Evolutionary conservation across 345 rosid genomes (phyloP).

Genomic region (Hypericum perforatum): DNA sequence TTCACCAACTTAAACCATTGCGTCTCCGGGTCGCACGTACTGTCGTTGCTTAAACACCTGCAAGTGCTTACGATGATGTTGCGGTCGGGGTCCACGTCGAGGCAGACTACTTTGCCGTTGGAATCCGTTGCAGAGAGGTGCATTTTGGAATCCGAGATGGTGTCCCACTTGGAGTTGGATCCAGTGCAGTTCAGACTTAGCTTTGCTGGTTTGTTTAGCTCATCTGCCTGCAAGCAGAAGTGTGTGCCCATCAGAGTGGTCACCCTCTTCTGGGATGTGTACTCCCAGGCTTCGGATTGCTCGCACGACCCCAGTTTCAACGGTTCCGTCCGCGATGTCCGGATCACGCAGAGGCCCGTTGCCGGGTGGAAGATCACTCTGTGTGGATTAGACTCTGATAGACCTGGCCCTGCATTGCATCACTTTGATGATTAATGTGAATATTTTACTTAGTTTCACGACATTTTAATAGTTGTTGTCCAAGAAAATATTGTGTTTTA

Average conservation of each 20-base stretch:
- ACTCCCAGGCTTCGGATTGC: constrained; percentile 13
- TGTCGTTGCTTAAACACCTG: constrained; percentile 16
- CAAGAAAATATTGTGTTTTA: background rate
- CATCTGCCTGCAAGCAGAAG: constrained; percentile 12
- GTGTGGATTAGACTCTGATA: constrained; percentile 37
- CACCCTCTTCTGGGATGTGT: constrained; percentile 4
- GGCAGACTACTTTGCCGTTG: constrained; percentile 4
- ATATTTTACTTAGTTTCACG: background rate
- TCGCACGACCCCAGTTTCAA: constrained; percentile 16
- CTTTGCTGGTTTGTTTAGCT: background rate
- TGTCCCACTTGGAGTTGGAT: constrained; percentile 6
- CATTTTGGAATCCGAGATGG: constrained; percentile 10
- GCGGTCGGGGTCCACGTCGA: constrained; percentile 11
- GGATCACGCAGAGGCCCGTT: constrained; percentile 19
- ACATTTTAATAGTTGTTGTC: background rate
- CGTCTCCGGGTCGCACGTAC: constrained; percentile 13
- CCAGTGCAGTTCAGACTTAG: background rate
- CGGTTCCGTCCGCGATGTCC: background rate
- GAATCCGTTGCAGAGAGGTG: constrained; percentile 7
- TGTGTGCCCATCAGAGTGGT: background rate
- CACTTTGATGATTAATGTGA: background rate
- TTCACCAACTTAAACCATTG: constrained; percentile 17
- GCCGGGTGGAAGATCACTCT: constrained; percentile 66
- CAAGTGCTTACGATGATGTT: constrained; percentile 6
- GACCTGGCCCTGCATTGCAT: constrained; percentile 58